These are phyloP conservation scores for Lipomyces yamanashiensis DNA, from an alignment of 805 yeast genomes.

Conservation along the genomic window DNA sequence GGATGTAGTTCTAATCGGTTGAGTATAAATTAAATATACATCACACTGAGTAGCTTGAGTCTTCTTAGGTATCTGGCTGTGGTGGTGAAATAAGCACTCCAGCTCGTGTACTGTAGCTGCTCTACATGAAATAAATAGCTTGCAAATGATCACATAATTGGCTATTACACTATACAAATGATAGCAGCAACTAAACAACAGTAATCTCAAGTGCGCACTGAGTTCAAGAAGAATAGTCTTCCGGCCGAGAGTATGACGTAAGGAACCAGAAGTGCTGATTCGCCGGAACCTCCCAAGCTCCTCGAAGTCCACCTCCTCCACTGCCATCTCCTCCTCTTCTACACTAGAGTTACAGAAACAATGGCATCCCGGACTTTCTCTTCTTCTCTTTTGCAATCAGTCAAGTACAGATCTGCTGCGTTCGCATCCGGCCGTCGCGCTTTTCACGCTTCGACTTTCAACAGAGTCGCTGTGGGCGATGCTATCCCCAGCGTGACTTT, in stretches of 20 bases:
- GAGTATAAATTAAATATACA: not conserved
- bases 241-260: not conserved
- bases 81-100: not conserved
- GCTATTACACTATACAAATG: not conserved
- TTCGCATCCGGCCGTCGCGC: conserved; percentile 1
- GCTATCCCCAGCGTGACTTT: conserved; percentile 61
- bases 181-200: too few relatives aligned
- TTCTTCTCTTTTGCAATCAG: not conserved
- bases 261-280: too few relatives aligned
- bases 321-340: not conserved
- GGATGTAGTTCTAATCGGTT: not conserved
- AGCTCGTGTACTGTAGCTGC: too few relatives aligned
- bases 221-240: too few relatives aligned
- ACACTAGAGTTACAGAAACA: not conserved
- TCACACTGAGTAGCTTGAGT: too few relatives aligned
- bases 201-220: too few relatives aligned
- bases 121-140: too few relatives aligned
- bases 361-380: conserved; percentile 1
- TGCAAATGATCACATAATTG: too few relatives aligned
- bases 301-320: not conserved
- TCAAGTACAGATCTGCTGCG: not conserved
- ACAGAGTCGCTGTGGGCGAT: conserved; percentile 59
- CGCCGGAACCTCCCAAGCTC: not conserved
- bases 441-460: conserved; percentile 41
- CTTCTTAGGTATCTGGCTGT: not conserved